Conservation (phyloP, 2,329 filamentous ascomycete genomes). For the Botrytis deweyae region DNA sequence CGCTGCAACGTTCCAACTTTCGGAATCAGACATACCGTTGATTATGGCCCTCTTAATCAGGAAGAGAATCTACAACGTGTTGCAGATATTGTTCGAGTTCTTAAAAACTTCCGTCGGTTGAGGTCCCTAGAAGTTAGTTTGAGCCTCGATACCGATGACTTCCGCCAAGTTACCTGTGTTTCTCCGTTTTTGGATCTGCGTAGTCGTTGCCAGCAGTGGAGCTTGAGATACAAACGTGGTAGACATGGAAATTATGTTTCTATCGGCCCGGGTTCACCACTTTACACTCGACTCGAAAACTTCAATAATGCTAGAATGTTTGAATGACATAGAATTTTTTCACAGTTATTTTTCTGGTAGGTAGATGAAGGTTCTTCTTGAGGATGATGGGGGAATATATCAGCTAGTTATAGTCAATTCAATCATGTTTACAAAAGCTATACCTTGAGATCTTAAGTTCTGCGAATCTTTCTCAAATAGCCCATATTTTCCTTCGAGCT, state of each 20-base stretch:
- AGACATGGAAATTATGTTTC: neutral
- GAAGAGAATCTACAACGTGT: neutral
- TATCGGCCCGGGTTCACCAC: neutral
- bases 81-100: neutral
- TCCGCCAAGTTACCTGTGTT: neutral
- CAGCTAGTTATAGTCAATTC: neutral
- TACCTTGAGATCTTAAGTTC: neutral
- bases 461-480: neutral
- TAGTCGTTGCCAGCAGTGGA: neutral
- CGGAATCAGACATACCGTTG: neutral
- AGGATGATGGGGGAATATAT: neutral
- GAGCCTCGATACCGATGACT: neutral
- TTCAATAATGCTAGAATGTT: neutral
- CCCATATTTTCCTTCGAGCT: neutral
- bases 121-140: neutral
- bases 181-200: neutral
- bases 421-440: neutral
- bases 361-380: neutral
- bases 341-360: neutral
- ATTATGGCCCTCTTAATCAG: neutral
- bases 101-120: neutral
- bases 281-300: neutral
- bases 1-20: neutral
- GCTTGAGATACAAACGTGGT: neutral
- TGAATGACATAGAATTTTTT: neutral